Conservation (phyloP, 176 grass and related monocot genomes). For the Secale cereale region DNA sequence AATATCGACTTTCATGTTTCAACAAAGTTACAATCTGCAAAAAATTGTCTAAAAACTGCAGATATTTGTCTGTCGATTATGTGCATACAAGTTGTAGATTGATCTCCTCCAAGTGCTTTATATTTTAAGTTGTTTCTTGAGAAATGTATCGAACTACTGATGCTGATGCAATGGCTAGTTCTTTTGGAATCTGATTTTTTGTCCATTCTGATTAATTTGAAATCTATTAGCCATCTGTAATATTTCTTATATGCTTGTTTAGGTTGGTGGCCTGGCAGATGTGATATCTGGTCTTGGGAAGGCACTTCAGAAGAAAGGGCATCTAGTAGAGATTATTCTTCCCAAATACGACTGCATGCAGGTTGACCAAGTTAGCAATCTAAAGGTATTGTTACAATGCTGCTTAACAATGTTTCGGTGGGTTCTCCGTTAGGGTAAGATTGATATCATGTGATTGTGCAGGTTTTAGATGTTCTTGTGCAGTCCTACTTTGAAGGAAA, state of each 20-base stretch:
- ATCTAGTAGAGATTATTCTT: conserved; percentile 89
- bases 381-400: conserved; percentile 53
- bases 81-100: neutral
- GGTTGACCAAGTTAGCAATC: conserved; percentile 56
- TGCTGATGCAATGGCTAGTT: neutral
- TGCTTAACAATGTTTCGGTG: conserved; percentile 14
- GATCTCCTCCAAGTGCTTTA: neutral
- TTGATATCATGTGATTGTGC: conserved; percentile 19
- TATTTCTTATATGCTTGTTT: conserved; percentile 19
- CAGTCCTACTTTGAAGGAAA: conserved; percentile 90
- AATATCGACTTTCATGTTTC: neutral
- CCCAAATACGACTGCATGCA: conserved; percentile 99
- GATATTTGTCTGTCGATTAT: neutral
- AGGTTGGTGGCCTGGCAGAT: conserved; percentile 98
- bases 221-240: conserved; percentile 12
- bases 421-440: conserved; percentile 9
- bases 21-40: neutral
- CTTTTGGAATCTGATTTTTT: conserved; percentile 14
- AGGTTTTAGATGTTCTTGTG: conserved; percentile 73
- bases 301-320: conserved; percentile 76
- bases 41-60: neutral
- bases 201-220: neutral
- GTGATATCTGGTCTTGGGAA: conserved; percentile 92
- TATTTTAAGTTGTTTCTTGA: neutral
- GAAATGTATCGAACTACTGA: neutral